Percentiles rank a stretch among this genome's conserved stretches.
These are phyloP conservation scores for Xylaria castorea DNA, from an alignment of 495 filamentous ascomycete species.

Conservation along the genomic window DNA sequence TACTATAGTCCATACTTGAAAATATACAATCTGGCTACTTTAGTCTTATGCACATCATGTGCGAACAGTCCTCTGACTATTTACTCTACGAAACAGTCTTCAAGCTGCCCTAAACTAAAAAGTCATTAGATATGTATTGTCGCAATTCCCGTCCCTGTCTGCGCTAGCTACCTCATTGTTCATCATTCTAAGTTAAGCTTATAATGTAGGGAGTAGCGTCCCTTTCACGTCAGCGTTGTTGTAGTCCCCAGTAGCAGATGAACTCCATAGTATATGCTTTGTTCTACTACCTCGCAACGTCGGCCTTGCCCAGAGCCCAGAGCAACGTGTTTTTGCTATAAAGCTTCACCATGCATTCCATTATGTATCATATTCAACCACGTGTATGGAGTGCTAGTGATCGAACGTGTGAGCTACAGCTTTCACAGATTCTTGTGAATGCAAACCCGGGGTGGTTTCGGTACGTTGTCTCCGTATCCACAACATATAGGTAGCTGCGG, in stretches of 20 bases:
- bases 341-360: background rate
- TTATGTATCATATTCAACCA: background rate
- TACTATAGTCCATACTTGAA: background rate
- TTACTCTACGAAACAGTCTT: background rate
- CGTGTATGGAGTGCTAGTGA: background rate
- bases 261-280: background rate
- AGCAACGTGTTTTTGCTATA: background rate
- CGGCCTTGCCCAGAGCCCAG: too few species aligned
- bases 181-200: background rate
- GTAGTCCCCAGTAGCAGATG: too few species aligned
- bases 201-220: background rate
- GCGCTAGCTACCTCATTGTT: background rate
- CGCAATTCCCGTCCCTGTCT: background rate
- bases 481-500: background rate
- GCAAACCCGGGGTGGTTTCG: background rate
- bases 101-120: background rate
- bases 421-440: background rate
- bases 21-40: background rate
- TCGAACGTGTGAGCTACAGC: background rate
- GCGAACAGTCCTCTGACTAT: background rate
- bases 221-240: background rate
- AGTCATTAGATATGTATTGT: background rate
- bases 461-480: background rate
- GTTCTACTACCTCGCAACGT: background rate
- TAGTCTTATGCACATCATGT: background rate